Percentiles rank a stretch among this genome's conserved stretches.
Conservation (phyloP, 768 basidiomycete genomes). For the Termitomyces eurrhizus region DNA sequence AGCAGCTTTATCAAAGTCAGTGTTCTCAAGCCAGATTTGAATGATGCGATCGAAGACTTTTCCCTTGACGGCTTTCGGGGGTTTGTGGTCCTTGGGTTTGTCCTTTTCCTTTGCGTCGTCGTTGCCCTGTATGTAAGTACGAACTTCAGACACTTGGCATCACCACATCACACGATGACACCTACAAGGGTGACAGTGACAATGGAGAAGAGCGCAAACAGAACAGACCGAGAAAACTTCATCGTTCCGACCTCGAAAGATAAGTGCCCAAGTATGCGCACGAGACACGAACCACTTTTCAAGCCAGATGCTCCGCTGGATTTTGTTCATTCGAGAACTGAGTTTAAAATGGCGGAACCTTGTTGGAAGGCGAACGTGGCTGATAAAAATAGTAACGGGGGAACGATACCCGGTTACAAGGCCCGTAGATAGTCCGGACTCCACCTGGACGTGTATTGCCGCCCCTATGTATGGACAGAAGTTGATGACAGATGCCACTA, state of each 20-base stretch:
- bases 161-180: background rate
- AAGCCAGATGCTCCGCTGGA: background rate
- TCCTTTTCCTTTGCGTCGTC: background rate
- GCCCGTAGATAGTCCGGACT: background rate
- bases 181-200: background rate
- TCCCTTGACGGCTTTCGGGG: conserved; percentile 13
- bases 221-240: background rate
- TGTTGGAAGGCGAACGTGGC: background rate
- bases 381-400: background rate
- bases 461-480: too few relatives aligned
- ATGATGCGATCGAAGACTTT: conserved; percentile 28
- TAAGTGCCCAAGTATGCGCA: background rate
- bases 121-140: background rate
- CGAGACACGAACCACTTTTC: background rate
- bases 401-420: background rate
- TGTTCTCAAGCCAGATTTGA: conserved; percentile 61
- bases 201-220: background rate
- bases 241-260: background rate
- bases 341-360: background rate
- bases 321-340: too few relatives aligned
- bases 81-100: background rate
- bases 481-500: too few relatives aligned
- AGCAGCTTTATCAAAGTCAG: conserved; percentile 36
- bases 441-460: too few relatives aligned
- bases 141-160: background rate